Base-by-base conservation (phyloP, 495 filamentous ascomycete species). In the Hypomontagnella submonticulosa region DNA sequence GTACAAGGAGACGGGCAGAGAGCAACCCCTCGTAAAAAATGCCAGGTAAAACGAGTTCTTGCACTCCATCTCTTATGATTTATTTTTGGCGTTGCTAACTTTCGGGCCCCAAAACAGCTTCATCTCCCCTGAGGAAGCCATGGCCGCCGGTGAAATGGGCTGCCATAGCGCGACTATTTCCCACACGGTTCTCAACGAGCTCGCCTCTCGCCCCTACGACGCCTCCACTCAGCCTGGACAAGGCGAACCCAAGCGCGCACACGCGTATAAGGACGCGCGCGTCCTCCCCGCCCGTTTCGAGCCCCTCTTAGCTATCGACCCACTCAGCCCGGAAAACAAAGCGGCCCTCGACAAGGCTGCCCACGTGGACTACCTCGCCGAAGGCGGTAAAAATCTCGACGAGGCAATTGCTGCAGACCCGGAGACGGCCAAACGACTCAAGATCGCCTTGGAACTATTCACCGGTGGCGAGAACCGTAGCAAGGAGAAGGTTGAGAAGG, bases 11-110 rank as follows among this genome's bases (percentile, higher is more conserved):
- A 79, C 76, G 1, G 77, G 79, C 27, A 76, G 76, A 52, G 67
- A 74, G 49, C 77, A 81, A 62, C 77, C 76, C 23, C 65, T 78
- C 32, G 65, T 81, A 20, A 79, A 78, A 57, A 71, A 74, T 50
- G 77, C 67, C 4, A 70, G 65, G 65, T 69, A 58, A 4, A 48
- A 33, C 20, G 48, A 20, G 9, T 27, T 18, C 12, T 40, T 38
- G 19, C 33, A 53, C 34, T 27, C 49, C 18, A 20, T 20, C 9
- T 40, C 38, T n/a, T n/a, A 32, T 32, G 44, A 13, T 47, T 13
- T 7, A 6, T 47, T 12, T 4, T 12, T 4, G 19, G 20, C 49
- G n/a, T 53, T 18, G 50, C 15, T 42, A 34, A 42, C 16, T 41
- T 23, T 32, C 13, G 36, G 36, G 11, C 27, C 20, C 34, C 10